Evolutionary conservation across 192 early-diverging fungal genomes (phyloP).

Genomic region (Coemansia sp.): DNA sequence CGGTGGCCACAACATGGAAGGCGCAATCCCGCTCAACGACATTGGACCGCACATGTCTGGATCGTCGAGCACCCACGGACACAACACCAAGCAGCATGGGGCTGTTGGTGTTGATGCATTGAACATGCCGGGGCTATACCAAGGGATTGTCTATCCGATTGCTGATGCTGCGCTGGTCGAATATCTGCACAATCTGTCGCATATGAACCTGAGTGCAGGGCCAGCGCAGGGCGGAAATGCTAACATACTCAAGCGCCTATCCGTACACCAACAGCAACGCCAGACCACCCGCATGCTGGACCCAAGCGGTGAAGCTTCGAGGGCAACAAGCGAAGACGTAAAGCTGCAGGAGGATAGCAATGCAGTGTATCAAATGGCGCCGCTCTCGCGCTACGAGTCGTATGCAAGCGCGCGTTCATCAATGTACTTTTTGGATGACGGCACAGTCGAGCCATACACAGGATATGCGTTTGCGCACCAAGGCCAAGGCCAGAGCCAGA

Average conservation of each 20-base stretch:
- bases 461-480: conserved; percentile 52
- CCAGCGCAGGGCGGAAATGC: conserved; percentile 1
- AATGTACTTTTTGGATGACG: conserved; percentile 44
- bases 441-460: conserved; percentile 42
- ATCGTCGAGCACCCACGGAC: conserved; percentile 5
- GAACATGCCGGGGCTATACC: conserved; percentile 40
- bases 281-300: background rate
- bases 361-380: conserved; percentile 9
- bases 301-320: background rate
- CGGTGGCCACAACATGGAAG: conserved; percentile 25
- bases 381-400: conserved; percentile 8
- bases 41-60: conserved; percentile 17
- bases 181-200: conserved; percentile 36
- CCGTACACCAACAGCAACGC: conserved; percentile 23
- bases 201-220: conserved; percentile 9
- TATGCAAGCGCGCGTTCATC: conserved; percentile 38
- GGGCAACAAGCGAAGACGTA: conserved; percentile 9
- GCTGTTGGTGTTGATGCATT: conserved; percentile 13
- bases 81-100: background rate
- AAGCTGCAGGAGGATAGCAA: conserved; percentile 14
- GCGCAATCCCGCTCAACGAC: conserved; percentile 40
- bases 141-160: conserved; percentile 34
- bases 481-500: background rate
- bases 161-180: conserved; percentile 30
- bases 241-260: conserved; percentile 35